Conservation (phyloP, 495 filamentous ascomycete species). For the Apiosordaria backusii region DNA sequence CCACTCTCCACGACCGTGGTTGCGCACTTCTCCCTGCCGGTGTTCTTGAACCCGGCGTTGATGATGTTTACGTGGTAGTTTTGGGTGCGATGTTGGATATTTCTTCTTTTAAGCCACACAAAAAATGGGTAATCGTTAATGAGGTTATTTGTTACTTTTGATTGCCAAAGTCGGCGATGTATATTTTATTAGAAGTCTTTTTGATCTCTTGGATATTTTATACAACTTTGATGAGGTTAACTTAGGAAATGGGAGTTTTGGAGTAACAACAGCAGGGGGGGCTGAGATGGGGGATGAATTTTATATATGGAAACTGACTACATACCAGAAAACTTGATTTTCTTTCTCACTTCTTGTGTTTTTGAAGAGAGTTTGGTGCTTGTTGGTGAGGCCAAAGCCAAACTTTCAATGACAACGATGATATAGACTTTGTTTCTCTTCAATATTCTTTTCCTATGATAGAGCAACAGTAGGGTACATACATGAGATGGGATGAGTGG, state of each 20-base stretch:
- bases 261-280: not conserved
- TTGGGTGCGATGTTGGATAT: not conserved
- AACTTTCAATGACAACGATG: not conserved
- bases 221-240: not conserved
- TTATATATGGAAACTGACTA: not conserved
- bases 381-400: no score
- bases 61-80: conserved; percentile 76
- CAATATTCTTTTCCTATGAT: no score
- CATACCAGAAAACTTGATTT: not conserved
- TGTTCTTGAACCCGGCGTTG: conserved; percentile 71
- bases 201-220: not conserved
- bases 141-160: not conserved
- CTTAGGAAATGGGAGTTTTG: not conserved
- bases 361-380: not conserved
- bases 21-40: conserved; percentile 66
- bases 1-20: conserved; percentile 69
- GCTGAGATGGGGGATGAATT: not conserved
- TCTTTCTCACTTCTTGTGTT: not conserved
- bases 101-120: not conserved
- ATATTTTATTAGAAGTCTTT: not conserved
- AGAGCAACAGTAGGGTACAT: no score
- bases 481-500: not conserved
- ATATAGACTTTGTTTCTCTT: not conserved
- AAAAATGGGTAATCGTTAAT: not conserved
- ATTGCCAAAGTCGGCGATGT: not conserved